Percentiles rank a stretch among this genome's conserved stretches.
Evolutionary conservation across 345 rosid species (phyloP).

Genomic region (Syzygium grande): DNA sequence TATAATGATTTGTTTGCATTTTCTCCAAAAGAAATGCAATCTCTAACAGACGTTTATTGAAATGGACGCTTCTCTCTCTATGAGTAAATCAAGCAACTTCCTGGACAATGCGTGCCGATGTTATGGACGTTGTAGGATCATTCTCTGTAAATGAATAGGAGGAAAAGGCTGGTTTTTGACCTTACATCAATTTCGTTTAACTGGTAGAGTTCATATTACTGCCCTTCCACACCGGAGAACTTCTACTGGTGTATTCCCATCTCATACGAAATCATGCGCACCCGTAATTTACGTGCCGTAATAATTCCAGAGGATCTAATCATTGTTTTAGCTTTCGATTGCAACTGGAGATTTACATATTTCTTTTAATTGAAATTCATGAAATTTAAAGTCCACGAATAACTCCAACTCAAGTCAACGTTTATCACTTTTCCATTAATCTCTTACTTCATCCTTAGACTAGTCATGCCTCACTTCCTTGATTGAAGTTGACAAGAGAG

Average conservation of each 20-base stretch:
- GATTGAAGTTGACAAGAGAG: not conserved
- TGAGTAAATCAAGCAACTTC: no score
- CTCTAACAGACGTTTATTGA: no score
- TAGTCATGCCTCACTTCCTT: not conserved
- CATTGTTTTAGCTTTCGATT: no score
- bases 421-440: not conserved
- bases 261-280: fast-evolving
- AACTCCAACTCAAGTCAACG: not conserved
- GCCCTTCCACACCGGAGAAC: no score
- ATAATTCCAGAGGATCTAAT: no score
- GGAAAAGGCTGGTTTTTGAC: no score
- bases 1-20: not conserved
- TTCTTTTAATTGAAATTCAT: not conserved
- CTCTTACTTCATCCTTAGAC: not conserved
- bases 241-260: not conserved
- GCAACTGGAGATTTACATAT: not conserved
- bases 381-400: not conserved
- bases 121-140: no score
- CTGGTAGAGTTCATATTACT: no score
- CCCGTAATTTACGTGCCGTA: not conserved
- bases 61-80: no score
- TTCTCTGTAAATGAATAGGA: no score
- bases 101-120: no score
- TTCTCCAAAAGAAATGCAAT: not conserved
- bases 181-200: no score